Evolutionary conservation across 352 stramenopile species (phyloP), one percentile per base, ranked within the genome.

Genomic region (Globisporangium radiosum): DNA sequence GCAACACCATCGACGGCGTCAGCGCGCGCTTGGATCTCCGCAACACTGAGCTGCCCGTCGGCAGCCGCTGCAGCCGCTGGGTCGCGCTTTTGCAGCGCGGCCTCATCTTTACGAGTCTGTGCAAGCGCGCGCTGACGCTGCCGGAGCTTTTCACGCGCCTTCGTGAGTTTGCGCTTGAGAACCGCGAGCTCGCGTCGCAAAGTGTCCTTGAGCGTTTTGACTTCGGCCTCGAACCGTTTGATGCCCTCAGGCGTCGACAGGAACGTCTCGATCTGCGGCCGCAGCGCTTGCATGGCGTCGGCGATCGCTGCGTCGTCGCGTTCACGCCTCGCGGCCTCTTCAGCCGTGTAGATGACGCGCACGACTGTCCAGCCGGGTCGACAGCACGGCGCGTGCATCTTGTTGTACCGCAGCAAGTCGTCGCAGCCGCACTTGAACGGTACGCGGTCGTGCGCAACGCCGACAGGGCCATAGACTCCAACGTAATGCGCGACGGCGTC

Each of bases 361-460:
- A 81, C 55, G 47, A 92, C 57, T 44, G 70, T 85, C 80, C 78
- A 92, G 0, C 80, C 82, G 43, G 60, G 56, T 7, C 76, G 73
- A 17, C 71, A 82, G 47, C 80, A 92, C 17, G 79, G 78, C 37
- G 76, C 77, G 57, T 92, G 82, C 66, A 78, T 75, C 64, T 88
- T 92, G 50, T 83, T 68, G 52, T 75, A 81, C 10, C 71, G 76
- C 39, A 90, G 58, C 36, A 90, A 56, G 3, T 85, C 75, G 38
- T 89, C 78, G 57, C 82, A 92, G 9, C 71, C 78, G 48, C 82
- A 92, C 17, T 81, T 76, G 70, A 92, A 85, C n/a, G 80, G 82
- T 5, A 90, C 73, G 17, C 74, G 68, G 15, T 78, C 68, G 47
- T 90, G 79, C 11, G 43, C 64, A 5, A 89, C 52, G 1, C 82